phyloP scores from a whole-genome alignment of 2,329 filamentous ascomycete genomes.

The Biscogniauxia mediterranea region DNA sequence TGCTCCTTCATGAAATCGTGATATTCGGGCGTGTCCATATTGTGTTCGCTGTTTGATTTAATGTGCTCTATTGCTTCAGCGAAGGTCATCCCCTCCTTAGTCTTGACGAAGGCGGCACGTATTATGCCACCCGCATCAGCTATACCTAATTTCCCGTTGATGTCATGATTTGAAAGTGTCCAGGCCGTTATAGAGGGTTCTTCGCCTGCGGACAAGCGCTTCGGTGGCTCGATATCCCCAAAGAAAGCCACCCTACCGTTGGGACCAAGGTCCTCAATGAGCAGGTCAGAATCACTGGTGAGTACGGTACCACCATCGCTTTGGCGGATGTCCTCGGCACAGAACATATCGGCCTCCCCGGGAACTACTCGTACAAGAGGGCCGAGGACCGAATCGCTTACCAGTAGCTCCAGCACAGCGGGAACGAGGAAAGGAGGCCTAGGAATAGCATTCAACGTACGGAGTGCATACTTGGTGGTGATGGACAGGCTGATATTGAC shows the following conservation, averaged over 20 bases:
- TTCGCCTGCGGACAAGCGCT: conserved; percentile 13
- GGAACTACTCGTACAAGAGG: conserved; percentile 60
- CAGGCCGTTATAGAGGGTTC: conserved; percentile 21
- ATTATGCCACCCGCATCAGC: conserved; percentile 30
- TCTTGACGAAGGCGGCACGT: conserved; percentile 33
- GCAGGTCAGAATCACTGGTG: conserved; percentile 84
- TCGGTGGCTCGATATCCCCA: conserved; percentile 51
- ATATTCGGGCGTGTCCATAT: conserved; percentile 14
- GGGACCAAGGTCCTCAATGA: conserved; percentile 67
- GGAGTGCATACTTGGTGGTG: neutral
- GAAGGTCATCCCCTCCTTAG: conserved; percentile 12
- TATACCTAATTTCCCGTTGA: conserved; percentile 24
- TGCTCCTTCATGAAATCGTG: conserved; percentile 26
- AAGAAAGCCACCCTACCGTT: conserved; percentile 67
- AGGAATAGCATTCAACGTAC: conserved; percentile 27
- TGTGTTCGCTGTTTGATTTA: conserved; percentile 30
- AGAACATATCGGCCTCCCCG: conserved; percentile 83
- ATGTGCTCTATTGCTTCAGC: conserved; percentile 21
- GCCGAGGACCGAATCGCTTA: conserved; percentile 32
- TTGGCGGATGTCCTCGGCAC: conserved; percentile 61
- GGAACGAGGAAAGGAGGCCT: conserved; percentile 71
- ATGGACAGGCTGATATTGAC: conserved; percentile 15
- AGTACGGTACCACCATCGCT: conserved; percentile 59
- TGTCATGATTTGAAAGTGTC: conserved; percentile 36
- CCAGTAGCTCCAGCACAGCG: conserved; percentile 69